phyloP scores from a whole-genome alignment of 345 rosid genomes.

The Lepidium didymum region DNA sequence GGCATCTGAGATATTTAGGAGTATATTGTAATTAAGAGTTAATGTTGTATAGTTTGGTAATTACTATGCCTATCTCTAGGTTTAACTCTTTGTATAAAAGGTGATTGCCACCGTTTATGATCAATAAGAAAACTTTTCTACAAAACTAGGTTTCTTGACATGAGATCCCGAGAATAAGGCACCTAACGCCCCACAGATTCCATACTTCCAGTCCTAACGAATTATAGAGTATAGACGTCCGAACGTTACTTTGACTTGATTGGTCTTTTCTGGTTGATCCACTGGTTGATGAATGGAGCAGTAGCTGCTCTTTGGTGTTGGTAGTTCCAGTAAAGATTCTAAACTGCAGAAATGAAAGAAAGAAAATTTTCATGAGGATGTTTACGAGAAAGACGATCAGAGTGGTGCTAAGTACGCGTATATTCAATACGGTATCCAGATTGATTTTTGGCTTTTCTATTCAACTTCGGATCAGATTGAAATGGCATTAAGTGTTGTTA shows the following conservation, averaged over 20 bases:
- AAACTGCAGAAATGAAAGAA: neutral
- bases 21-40: too few species aligned
- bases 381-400: too few species aligned
- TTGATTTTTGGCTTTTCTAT: neutral
- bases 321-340: neutral
- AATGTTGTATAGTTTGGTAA: too few species aligned
- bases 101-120: too few species aligned
- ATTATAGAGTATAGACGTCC: slow-evolving; percentile 71
- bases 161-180: slow-evolving; percentile 68
- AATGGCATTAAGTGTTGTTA: slow-evolving; percentile 23
- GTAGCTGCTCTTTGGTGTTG: slow-evolving; percentile 47
- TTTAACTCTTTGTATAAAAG: too few species aligned
- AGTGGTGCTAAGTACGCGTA: neutral
- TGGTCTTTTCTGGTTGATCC: slow-evolving; percentile 35
- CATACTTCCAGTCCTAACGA: slow-evolving; percentile 85
- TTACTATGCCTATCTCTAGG: too few species aligned
- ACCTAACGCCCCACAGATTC: slow-evolving; percentile 50
- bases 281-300: slow-evolving; percentile 51
- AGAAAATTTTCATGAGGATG: neutral
- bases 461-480: neutral
- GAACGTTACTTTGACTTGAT: slow-evolving; percentile 38
- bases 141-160: too few species aligned
- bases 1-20: too few species aligned
- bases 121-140: too few species aligned
- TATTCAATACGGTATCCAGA: neutral